A percentile compares a stretch with the other conserved stretches of the same genome.
Conservation (phyloP, 139 green algal genomes). For the Volvox reticuliferus region DNA sequence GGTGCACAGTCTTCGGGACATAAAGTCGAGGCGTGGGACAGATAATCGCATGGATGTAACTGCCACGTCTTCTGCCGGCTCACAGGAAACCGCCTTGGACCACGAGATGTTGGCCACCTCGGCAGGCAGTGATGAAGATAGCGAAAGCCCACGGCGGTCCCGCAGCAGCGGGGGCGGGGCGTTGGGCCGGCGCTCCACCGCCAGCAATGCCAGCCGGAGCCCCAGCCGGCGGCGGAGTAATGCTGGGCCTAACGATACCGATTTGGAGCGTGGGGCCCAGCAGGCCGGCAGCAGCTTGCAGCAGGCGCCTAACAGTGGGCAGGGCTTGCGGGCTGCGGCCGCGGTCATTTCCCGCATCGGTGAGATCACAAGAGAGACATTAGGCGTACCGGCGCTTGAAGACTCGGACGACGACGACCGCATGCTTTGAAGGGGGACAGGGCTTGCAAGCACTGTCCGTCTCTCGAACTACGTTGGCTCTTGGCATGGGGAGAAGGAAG, state of each 20-base stretch:
- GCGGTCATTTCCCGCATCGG: not conserved
- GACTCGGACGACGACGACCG: slow-evolving; percentile 46
- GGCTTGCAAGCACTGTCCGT: too few relatives aligned
- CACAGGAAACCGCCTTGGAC: slow-evolving; percentile 36
- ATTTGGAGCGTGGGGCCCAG: not conserved
- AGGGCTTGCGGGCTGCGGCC: not conserved
- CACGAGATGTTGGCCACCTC: slow-evolving; percentile 41
- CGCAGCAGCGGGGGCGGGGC: not conserved
- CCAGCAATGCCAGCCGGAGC: not conserved
- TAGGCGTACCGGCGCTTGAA: slow-evolving; percentile 25
- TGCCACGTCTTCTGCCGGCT: too few relatives aligned
- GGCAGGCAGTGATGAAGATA: not conserved
- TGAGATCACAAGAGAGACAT: not conserved
- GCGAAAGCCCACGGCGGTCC: not conserved
- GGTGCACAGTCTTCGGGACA: too few relatives aligned
- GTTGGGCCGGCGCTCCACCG: not conserved
- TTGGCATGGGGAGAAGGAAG: too few relatives aligned
- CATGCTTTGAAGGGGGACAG: slow-evolving; percentile 16
- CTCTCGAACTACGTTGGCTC: too few relatives aligned
- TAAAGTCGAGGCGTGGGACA: too few relatives aligned
- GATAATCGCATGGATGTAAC: too few relatives aligned
- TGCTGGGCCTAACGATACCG: not conserved
- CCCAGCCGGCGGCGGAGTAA: slow-evolving; percentile 20
- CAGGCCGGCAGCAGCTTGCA: not conserved
- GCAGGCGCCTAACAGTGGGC: not conserved